A percentile compares a stretch with the other conserved stretches of the same genome.
These are phyloP conservation scores for Pholiota molesta DNA, from an alignment of 768 basidiomycete genomes.

Conservation along the genomic window DNA sequence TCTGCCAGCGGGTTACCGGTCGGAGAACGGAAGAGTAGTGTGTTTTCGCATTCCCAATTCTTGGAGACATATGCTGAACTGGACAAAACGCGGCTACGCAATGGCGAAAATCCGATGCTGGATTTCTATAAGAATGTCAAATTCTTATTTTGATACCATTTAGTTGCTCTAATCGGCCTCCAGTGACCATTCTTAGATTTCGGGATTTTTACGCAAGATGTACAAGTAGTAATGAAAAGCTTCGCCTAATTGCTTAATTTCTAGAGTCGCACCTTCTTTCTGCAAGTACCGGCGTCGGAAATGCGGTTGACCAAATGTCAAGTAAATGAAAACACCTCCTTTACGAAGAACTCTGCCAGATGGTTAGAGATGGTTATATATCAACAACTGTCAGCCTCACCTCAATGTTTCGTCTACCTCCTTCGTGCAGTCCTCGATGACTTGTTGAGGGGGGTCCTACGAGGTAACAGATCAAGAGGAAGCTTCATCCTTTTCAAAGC, in stretches of 20 bases:
- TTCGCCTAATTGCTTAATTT: conserved; percentile 74
- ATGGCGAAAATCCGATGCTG: conserved; percentile 88
- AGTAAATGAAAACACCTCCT: conserved; percentile 68
- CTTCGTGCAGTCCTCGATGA: conserved; percentile 68
- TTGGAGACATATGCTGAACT: conserved; percentile 83
- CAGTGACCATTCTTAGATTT: conserved; percentile 5
- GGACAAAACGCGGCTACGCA: conserved; percentile 66
- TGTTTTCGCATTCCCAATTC: conserved; percentile 90
- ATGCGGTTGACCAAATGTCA: conserved; percentile 91
- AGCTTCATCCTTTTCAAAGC: background rate
- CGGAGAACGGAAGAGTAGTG: conserved; percentile 78
- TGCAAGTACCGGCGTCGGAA: conserved; percentile 75
- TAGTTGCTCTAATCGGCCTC: background rate
- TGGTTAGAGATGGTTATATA: background rate
- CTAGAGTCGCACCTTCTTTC: conserved; percentile 56
- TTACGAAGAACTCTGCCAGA: conserved; percentile 61
- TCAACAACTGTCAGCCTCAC: conserved; percentile 34
- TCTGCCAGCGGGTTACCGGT: conserved; percentile 79
- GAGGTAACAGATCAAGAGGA: background rate
- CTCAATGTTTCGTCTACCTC: conserved; percentile 80
- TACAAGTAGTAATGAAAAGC: conserved; percentile 87
- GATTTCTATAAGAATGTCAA: conserved; percentile 94
- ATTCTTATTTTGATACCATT: conserved; percentile 68
- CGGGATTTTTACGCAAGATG: conserved; percentile 49
- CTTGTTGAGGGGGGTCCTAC: conserved; percentile 75